A percentile compares a stretch with the other conserved stretches of the same genome.
Evolutionary conservation across 768 basidiomycete species (phyloP).

Genomic region (Amanita pallidorosea): DNA sequence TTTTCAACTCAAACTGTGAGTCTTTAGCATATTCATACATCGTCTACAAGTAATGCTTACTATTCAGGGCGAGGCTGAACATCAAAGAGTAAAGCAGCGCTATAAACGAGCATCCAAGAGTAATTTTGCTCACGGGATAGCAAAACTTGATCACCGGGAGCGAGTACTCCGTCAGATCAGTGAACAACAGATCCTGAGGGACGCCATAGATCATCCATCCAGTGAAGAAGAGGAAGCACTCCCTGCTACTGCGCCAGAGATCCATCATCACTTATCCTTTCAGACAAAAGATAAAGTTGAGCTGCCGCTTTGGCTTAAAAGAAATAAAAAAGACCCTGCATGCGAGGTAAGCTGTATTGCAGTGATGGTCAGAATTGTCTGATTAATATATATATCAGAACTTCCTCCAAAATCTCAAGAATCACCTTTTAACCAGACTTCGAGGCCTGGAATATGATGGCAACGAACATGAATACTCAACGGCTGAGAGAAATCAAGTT

Average conservation of each 20-base stretch:
- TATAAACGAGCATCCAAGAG: slow-evolving; percentile 22
- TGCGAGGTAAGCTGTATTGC: slow-evolving; percentile 13
- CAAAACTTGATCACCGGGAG: slow-evolving; percentile 4
- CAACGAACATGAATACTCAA: slow-evolving; percentile 15
- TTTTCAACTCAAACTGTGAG: slow-evolving; percentile 21
- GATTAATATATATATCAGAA: slow-evolving; percentile 8
- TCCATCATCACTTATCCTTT: slow-evolving; percentile 15
- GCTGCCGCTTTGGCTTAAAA: neutral
- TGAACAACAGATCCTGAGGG: neutral
- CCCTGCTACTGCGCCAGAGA: neutral
- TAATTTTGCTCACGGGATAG: slow-evolving; percentile 10
- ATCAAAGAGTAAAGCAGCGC: slow-evolving; percentile 21
- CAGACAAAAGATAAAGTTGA: slow-evolving; percentile 3
- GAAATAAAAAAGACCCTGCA: slow-evolving; percentile 15
- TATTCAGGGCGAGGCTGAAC: slow-evolving; percentile 26
- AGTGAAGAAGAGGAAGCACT: neutral
- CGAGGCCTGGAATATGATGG: slow-evolving; percentile 12
- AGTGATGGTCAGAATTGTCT: too few relatives aligned
- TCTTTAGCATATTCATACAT: neutral
- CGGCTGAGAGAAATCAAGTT: slow-evolving; percentile 8
- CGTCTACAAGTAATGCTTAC: neutral
- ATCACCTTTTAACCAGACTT: slow-evolving; percentile 19
- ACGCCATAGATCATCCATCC: neutral
- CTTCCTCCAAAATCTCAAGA: slow-evolving; percentile 18
- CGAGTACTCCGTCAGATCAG: neutral